These are phyloP conservation scores for Stylonectria norvegica DNA, from an alignment of 2,329 filamentous ascomycete genomes.

Conservation along the genomic window DNA sequence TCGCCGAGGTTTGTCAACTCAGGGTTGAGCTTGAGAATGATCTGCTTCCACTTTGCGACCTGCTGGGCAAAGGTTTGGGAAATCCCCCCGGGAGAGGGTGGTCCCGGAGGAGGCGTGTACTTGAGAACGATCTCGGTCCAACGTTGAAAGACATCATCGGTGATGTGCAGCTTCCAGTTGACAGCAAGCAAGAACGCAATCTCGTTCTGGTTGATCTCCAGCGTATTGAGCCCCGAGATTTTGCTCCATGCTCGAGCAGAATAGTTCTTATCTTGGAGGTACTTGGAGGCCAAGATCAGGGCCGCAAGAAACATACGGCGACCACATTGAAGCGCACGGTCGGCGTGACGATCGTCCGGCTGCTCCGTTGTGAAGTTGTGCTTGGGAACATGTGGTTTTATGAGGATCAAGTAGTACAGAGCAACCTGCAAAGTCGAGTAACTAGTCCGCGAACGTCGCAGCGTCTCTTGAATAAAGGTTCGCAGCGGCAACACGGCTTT, in stretches of 20 bases:
- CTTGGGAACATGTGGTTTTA: constrained; percentile 83
- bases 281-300: constrained; percentile 94
- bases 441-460: constrained; percentile 90
- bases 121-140: constrained; percentile 93
- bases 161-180: constrained; percentile 92
- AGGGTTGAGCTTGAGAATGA: constrained; percentile 55
- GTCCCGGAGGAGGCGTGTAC: constrained; percentile 69
- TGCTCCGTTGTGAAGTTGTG: constrained; percentile 86
- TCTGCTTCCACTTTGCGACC: constrained; percentile 54
- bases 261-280: constrained; percentile 96
- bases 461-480: constrained; percentile 95
- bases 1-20: constrained; percentile 57
- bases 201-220: constrained; percentile 96
- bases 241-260: constrained; percentile 98
- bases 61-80: constrained; percentile 44
- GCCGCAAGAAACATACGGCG: constrained; percentile 96
- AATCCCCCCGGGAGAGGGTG: constrained; percentile 50
- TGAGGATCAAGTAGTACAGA: constrained; percentile 90
- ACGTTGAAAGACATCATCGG: constrained; percentile 80
- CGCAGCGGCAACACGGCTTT: constrained; percentile 84
- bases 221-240: constrained; percentile 90
- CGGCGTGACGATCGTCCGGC: constrained; percentile 65
- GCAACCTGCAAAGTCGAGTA: constrained; percentile 97
- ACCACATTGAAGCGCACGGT: constrained; percentile 86
- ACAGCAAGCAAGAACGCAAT: constrained; percentile 86